Conservation (phyloP, 352 stramenopile genomes). For the Halophytophthora batemanensis region DNA sequence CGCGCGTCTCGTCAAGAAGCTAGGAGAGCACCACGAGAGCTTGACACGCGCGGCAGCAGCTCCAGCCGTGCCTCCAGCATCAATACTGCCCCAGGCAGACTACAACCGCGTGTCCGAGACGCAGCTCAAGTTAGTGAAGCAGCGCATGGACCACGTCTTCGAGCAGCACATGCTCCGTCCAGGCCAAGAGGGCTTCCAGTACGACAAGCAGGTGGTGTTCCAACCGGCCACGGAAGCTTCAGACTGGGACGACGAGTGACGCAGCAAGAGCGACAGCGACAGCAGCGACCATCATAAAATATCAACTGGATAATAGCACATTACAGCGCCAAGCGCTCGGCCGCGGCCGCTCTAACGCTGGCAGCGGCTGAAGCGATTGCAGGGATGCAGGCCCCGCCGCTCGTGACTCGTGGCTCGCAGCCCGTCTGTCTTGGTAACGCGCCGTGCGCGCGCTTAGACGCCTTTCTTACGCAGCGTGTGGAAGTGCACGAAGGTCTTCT, state of each 20-base stretch:
- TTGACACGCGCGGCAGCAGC: constrained; percentile 1
- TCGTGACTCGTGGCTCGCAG: constrained; percentile 1
- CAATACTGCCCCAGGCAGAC: constrained; percentile 52
- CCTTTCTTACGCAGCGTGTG: constrained; percentile 87
- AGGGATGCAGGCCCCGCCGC: not conserved
- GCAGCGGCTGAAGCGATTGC: constrained; percentile 1
- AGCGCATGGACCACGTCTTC: constrained; percentile 72
- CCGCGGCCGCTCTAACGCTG: constrained; percentile 1
- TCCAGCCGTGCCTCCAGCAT: not conserved
- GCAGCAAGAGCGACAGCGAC: constrained; percentile 5
- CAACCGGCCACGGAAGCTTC: constrained; percentile 37
- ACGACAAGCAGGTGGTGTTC: constrained; percentile 71
- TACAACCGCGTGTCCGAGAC: constrained; percentile 78
- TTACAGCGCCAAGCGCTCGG: constrained; percentile 35
- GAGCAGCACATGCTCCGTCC: constrained; percentile 57
- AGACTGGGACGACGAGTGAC: constrained; percentile 56
- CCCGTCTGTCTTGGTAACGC: constrained; percentile 2
- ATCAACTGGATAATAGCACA: constrained; percentile 44
- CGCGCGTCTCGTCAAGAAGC: constrained; percentile 40
- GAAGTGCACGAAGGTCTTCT: constrained; percentile 87
- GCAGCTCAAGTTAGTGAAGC: constrained; percentile 66
- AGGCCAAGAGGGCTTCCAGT: constrained; percentile 51
- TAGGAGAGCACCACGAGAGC: constrained; percentile 21
- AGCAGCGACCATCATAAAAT: constrained; percentile 42
- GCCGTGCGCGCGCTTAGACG: too few relatives aligned